Evolutionary conservation across 2,329 filamentous ascomycete genomes (phyloP).

Genomic region (Sarocladiaceae sp.): DNA sequence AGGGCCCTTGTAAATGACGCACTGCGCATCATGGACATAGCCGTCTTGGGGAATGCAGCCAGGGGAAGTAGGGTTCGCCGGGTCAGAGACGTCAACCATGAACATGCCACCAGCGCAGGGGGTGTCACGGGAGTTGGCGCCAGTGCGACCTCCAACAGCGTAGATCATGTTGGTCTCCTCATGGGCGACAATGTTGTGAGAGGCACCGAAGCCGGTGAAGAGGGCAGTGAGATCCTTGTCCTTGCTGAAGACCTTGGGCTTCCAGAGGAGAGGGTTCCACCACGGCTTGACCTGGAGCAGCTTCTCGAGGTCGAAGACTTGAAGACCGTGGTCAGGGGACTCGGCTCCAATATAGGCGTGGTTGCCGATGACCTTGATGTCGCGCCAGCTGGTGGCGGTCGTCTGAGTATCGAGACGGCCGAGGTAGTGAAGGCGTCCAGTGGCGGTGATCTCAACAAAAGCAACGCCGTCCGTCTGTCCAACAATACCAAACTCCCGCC

Average conservation of each 20-base stretch:
- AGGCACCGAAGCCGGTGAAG: constrained; percentile 23
- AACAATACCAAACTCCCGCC: constrained; percentile 38
- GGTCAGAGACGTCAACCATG: constrained; percentile 48
- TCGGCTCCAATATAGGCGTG: constrained; percentile 32
- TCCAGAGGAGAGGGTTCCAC: constrained; percentile 26
- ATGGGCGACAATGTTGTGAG: constrained; percentile 32
- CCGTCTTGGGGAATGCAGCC: constrained; percentile 43
- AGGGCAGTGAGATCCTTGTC: constrained; percentile 25
- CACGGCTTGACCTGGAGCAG: constrained; percentile 37
- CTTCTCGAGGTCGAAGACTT: constrained; percentile 57
- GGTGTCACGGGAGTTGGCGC: constrained; percentile 31
- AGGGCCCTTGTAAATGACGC: constrained; percentile 44
- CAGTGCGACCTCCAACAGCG: constrained; percentile 33
- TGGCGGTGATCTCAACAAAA: constrained; percentile 36
- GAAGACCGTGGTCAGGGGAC: constrained; percentile 46
- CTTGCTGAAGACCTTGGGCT: constrained; percentile 23
- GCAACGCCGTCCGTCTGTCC: constrained; percentile 41
- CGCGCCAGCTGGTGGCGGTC: constrained; percentile 27
- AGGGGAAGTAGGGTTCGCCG: constrained; percentile 40
- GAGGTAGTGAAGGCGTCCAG: constrained; percentile 36
- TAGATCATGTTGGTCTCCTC: constrained; percentile 38
- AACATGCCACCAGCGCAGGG: constrained; percentile 47
- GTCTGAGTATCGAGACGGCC: constrained; percentile 38
- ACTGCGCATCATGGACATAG: constrained; percentile 48
- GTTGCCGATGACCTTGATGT: constrained; percentile 32